These are phyloP conservation scores for Eugenia klotzschiana DNA, from an alignment of 441 rosid species.

Conservation along the genomic window DNA sequence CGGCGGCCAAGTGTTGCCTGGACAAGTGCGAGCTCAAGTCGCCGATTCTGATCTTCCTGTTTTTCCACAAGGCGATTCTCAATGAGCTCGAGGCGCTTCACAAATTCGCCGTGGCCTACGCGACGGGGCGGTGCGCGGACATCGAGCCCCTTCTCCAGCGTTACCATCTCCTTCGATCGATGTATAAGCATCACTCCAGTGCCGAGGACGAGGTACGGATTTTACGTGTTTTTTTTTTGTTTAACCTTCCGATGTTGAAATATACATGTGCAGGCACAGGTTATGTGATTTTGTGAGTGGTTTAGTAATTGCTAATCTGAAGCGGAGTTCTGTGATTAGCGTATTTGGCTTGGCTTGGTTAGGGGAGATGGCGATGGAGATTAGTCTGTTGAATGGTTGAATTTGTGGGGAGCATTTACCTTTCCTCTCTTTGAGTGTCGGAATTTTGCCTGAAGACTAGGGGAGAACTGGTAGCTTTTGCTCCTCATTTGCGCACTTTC, in stretches of 20 bases:
- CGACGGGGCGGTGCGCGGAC: conserved; percentile 41
- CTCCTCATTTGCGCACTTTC: background rate
- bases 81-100: conserved; percentile 62
- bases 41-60: conserved; percentile 49
- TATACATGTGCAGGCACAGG: background rate
- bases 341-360: background rate
- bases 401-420: background rate
- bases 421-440: background rate
- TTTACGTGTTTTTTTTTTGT: background rate
- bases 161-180: conserved; percentile 42
- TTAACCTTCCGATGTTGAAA: background rate
- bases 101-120: conserved; percentile 41
- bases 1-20: conserved; percentile 16
- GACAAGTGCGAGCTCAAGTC: conserved; percentile 28
- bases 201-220: conserved; percentile 70
- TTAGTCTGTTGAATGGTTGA: background rate
- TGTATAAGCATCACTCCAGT: conserved; percentile 53
- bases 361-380: background rate
- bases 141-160: conserved; percentile 30
- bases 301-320: background rate
- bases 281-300: background rate
- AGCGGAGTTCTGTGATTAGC: background rate
- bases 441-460: background rate
- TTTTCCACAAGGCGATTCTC: conserved; percentile 54
- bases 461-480: background rate